A percentile compares a stretch with the other conserved stretches of the same genome.
Conservation (phyloP, 306 rosid genomes). For the Gynostemma pentaphyllum region DNA sequence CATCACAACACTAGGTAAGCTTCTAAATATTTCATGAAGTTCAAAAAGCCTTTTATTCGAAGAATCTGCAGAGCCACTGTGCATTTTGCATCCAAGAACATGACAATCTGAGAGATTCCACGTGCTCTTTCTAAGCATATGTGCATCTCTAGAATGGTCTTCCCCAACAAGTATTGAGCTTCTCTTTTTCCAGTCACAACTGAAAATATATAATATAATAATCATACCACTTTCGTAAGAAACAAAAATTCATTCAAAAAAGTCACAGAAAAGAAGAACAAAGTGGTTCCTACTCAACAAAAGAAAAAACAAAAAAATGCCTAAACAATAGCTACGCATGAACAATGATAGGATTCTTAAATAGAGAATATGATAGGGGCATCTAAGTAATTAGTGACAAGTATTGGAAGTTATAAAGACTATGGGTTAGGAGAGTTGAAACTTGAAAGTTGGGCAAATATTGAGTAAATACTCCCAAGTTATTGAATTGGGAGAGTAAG, state of each 20-base stretch:
- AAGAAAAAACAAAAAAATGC: not conserved
- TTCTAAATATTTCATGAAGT: slow-evolving; percentile 83
- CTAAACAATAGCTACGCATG: not conserved
- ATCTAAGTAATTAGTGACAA: too few relatives aligned
- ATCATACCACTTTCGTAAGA: not conserved
- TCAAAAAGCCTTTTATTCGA: slow-evolving; percentile 55
- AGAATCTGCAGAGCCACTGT: slow-evolving; percentile 28
- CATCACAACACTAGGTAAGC: slow-evolving; percentile 48
- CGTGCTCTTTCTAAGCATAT: slow-evolving; percentile 25
- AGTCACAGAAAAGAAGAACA: not conserved
- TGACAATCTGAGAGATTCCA: slow-evolving; percentile 85
- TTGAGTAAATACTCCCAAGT: too few relatives aligned
- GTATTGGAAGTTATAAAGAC: too few relatives aligned
- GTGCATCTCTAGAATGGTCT: slow-evolving; percentile 22
- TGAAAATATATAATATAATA: slow-evolving; percentile 24
- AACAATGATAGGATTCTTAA: too few relatives aligned
- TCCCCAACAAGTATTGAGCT: slow-evolving; percentile 37
- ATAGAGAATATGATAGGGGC: too few relatives aligned
- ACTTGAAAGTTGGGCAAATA: too few relatives aligned
- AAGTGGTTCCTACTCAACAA: not conserved
- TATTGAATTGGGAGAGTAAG: too few relatives aligned
- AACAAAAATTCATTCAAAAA: not conserved
- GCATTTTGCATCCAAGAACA: slow-evolving; percentile 74
- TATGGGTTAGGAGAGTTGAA: too few relatives aligned
- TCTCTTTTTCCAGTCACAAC: slow-evolving; percentile 71